phyloP scores from a whole-genome alignment of 2,329 filamentous ascomycete genomes.

The Paracorniculantispora psalliotae region DNA sequence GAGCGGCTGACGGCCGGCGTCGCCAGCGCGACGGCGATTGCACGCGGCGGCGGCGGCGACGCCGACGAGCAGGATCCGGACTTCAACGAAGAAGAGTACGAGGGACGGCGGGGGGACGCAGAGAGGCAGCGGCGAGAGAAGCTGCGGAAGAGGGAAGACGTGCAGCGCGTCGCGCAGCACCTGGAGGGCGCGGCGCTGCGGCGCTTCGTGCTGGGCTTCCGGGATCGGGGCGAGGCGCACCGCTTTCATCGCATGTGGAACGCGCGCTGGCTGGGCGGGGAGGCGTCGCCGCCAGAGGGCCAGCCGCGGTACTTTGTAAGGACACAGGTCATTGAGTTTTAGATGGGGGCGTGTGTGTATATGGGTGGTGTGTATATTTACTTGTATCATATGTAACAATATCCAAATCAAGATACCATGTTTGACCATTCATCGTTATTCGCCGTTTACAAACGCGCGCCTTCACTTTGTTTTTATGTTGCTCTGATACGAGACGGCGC shows the following conservation, averaged over 20 bases:
- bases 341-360: neutral
- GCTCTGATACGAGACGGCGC: too few relatives aligned
- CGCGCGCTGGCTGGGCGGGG: constrained; percentile 25
- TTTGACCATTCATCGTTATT: neutral
- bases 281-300: neutral
- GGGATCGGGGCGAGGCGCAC: constrained; percentile 29
- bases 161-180: constrained; percentile 2
- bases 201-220: constrained; percentile 31
- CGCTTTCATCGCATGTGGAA: constrained; percentile 40
- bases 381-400: constrained; percentile 1
- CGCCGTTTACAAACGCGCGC: too few relatives aligned
- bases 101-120: neutral
- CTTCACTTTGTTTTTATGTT: too few relatives aligned
- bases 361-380: neutral
- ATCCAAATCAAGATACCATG: neutral
- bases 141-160: neutral
- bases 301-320: constrained; percentile 4
- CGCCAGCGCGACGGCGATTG: neutral
- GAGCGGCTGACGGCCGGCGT: neutral
- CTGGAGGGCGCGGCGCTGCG: constrained; percentile 1
- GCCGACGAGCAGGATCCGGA: neutral
- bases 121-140: neutral
- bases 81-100: neutral
- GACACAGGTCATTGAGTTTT: constrained; percentile 9
- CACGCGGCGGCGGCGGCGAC: neutral